These are phyloP conservation scores for Hypoxylon sp. DNA, from an alignment of 2,329 filamentous ascomycete species.

Conservation along the genomic window DNA sequence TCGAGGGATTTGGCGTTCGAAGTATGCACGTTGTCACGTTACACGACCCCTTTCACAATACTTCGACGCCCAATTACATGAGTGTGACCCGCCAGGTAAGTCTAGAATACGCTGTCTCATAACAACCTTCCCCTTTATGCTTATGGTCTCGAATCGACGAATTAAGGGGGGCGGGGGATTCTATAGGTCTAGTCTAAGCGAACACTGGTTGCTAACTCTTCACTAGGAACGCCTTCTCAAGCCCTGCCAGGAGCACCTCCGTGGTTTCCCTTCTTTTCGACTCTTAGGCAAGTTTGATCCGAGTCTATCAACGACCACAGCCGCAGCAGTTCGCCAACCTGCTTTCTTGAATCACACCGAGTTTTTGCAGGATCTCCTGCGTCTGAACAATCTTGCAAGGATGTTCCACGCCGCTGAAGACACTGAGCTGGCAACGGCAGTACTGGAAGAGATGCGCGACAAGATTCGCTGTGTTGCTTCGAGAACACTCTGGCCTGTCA, in stretches of 20 bases:
- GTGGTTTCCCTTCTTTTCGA: background rate
- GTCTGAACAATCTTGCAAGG: background rate
- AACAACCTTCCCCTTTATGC: background rate
- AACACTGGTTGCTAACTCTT: background rate
- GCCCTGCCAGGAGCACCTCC: background rate
- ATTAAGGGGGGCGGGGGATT: background rate
- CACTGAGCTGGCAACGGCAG: background rate
- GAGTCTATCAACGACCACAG: background rate
- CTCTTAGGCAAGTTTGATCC: background rate
- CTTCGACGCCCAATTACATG: background rate
- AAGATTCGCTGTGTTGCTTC: background rate
- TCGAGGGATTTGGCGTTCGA: background rate
- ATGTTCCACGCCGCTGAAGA: background rate
- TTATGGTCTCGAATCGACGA: background rate
- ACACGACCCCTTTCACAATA: background rate
- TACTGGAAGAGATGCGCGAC: background rate
- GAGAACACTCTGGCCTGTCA: background rate
- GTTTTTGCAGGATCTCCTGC: background rate
- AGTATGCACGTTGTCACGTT: background rate
- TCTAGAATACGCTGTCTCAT: background rate
- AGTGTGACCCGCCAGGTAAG: background rate
- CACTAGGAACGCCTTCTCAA: background rate
- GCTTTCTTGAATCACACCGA: background rate
- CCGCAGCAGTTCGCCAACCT: background rate
- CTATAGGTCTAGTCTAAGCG: background rate